Percentiles rank a stretch among this genome's conserved stretches.
These are phyloP conservation scores for Lasiosphaeris hirsuta DNA, from an alignment of 495 filamentous ascomycete species.

Conservation along the genomic window DNA sequence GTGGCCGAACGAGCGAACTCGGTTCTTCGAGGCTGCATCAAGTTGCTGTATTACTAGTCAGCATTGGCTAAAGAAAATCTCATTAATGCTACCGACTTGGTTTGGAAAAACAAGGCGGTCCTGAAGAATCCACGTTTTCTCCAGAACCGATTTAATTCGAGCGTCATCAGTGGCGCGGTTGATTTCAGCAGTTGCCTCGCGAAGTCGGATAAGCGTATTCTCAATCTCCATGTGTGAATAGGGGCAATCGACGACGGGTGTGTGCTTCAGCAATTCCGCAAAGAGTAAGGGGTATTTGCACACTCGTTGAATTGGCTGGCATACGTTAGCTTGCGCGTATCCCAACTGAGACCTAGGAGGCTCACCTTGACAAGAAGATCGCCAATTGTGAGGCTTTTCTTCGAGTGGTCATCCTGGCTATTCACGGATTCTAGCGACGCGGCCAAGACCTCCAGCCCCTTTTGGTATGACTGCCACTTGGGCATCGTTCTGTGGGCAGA, in stretches of 20 bases:
- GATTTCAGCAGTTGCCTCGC: slow-evolving; percentile 68
- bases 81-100: slow-evolving; percentile 46
- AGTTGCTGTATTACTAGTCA: slow-evolving; percentile 32
- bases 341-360: neutral
- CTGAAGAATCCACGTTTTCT: slow-evolving; percentile 75
- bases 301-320: slow-evolving; percentile 85
- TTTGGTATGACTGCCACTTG: slow-evolving; percentile 77
- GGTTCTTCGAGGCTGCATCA: slow-evolving; percentile 45
- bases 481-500: slow-evolving; percentile 64
- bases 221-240: slow-evolving; percentile 74
- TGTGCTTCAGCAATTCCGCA: slow-evolving; percentile 73
- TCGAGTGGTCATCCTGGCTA: slow-evolving; percentile 56
- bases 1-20: slow-evolving; percentile 75
- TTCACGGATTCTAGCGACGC: slow-evolving; percentile 71
- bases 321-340: slow-evolving; percentile 19
- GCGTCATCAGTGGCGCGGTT: slow-evolving; percentile 71
- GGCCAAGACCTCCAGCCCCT: slow-evolving; percentile 81
- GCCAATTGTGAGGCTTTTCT: slow-evolving; percentile 72
- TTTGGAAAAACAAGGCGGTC: slow-evolving; percentile 71
- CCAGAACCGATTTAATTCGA: slow-evolving; percentile 54
- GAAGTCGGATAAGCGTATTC: slow-evolving; percentile 66
- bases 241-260: slow-evolving; percentile 79
- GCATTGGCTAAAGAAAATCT: slow-evolving; percentile 3
- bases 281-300: slow-evolving; percentile 92
- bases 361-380: slow-evolving; percentile 89